A percentile compares a stretch with the other conserved stretches of the same genome.
phyloP scores from a whole-genome alignment of 2,329 filamentous ascomycete genomes.

The Botrytis byssoidea region DNA sequence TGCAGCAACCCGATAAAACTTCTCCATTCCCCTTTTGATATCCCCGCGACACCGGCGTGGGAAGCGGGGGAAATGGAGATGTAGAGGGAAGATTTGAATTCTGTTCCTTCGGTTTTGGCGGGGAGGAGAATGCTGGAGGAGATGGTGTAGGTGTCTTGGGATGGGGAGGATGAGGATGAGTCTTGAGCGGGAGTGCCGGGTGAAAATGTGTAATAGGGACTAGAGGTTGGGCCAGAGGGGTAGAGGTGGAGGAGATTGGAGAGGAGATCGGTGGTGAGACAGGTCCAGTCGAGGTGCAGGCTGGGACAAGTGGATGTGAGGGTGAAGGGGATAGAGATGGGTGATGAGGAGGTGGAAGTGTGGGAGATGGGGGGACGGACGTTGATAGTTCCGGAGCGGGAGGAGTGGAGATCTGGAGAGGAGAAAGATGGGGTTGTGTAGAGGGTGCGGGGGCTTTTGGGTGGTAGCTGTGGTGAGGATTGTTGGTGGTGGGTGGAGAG shows the following conservation, averaged over 20 bases:
- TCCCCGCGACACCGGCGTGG: neutral
- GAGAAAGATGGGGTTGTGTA: neutral
- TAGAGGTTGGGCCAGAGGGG: neutral
- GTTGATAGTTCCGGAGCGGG: neutral
- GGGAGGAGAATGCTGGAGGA: neutral
- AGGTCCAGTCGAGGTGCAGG: neutral
- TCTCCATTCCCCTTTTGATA: neutral
- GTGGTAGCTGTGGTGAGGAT: neutral
- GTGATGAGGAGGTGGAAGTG: neutral
- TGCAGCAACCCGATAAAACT: neutral
- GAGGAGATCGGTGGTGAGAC: neutral
- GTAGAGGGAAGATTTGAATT: neutral
- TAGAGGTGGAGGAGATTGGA: neutral
- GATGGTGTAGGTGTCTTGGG: neutral
- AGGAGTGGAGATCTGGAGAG: neutral
- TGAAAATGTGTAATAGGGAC: neutral
- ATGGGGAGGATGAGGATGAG: neutral
- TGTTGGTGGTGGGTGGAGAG: neutral
- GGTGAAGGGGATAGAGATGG: neutral
- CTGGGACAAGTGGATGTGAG: neutral
- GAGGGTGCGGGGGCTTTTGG: neutral
- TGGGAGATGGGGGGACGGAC: neutral
- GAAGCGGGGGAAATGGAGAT: neutral
- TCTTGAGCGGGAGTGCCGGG: neutral
- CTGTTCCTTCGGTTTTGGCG: neutral